Evolutionary conservation across 305 asterid species (phyloP), one percentile per base, ranked within the genome.

Genomic region (Fraxinus albicans): DNA sequence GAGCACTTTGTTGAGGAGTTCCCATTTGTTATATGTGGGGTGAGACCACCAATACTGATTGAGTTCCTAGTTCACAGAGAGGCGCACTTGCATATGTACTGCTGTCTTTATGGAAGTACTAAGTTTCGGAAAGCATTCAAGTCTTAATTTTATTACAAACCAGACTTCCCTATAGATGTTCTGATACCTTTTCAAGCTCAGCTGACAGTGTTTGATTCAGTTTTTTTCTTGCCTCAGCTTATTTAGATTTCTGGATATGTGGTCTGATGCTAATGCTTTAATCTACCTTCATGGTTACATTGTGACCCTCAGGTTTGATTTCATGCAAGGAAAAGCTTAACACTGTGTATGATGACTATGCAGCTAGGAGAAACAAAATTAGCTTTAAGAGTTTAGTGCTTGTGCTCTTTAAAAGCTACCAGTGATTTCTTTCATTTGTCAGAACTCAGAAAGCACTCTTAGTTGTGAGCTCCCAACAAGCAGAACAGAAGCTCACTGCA

Each of bases 371-470:
- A 55, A 75, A 70, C 42, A 73, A 81, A 36, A 73, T 6, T 55
- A 72, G 19, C n/a, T 72, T 83, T 47, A 47, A 47, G 58, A 47
- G 19, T 47, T 15, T 47, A 47, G 58, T 47, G n/a, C 19, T 47
- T 21, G 31, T 74, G 38, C 36, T 19, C 63, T 55, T 27, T 65
- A 23, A 35, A 35, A 21, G 81, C 67, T 83, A 78, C 58, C 42
- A 73, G 25, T 80, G 77, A 21, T 79, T 77, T 44, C 34, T 83
- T 86, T 86, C 77, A 35, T 58, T 36, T 53, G 79, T 50, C 31
- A 42, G 83, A 47, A 79, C 77, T 50, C 31, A 42, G 83, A 47
- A 79, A 70, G 47, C 63, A 73, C 75, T 76, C 55, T 81, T 10
- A 70, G 38, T 12, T 3, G 60, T 77, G 73, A 70, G 73, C 55